Evolutionary conservation across 2,329 filamentous ascomycete genomes (phyloP).

Genomic region (Graphium sp.): DNA sequence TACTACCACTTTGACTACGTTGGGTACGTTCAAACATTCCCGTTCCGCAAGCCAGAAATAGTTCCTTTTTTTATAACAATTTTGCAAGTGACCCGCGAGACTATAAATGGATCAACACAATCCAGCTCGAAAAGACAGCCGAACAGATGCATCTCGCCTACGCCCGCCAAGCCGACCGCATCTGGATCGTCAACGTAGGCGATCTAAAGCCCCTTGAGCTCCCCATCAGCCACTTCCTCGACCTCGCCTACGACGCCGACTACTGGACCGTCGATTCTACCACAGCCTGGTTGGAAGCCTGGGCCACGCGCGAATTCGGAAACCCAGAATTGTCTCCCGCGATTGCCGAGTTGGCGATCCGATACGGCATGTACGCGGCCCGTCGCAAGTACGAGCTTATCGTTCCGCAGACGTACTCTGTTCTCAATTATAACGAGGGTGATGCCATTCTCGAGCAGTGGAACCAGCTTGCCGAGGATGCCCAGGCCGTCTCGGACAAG

Average conservation of each 20-base stretch:
- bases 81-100: slow-evolving; percentile 19
- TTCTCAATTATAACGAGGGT: slow-evolving; percentile 45
- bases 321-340: slow-evolving; percentile 22
- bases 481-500: slow-evolving; percentile 24
- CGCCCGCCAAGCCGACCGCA: slow-evolving; percentile 36
- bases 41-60: too few relatives aligned
- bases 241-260: slow-evolving; percentile 48
- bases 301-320: slow-evolving; percentile 41
- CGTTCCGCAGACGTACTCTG: slow-evolving; percentile 38
- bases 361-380: slow-evolving; percentile 17
- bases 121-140: slow-evolving; percentile 42
- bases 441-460: slow-evolving; percentile 33
- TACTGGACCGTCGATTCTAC: slow-evolving; percentile 38
- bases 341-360: slow-evolving; percentile 36
- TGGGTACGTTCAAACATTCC: too few relatives aligned
- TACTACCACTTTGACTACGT: slow-evolving; percentile 45
- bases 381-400: slow-evolving; percentile 33
- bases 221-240: slow-evolving; percentile 50
- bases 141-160: slow-evolving; percentile 43
- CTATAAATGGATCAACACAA: slow-evolving; percentile 48
- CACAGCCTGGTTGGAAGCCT: slow-evolving; percentile 35
- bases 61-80: too few relatives aligned
- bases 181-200: slow-evolving; percentile 53
- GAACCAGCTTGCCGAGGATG: slow-evolving; percentile 22
- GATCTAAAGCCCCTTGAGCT: slow-evolving; percentile 49